Evolutionary conservation across 768 basidiomycete species (phyloP).

Genomic region (Panaeolus cyanescens): DNA sequence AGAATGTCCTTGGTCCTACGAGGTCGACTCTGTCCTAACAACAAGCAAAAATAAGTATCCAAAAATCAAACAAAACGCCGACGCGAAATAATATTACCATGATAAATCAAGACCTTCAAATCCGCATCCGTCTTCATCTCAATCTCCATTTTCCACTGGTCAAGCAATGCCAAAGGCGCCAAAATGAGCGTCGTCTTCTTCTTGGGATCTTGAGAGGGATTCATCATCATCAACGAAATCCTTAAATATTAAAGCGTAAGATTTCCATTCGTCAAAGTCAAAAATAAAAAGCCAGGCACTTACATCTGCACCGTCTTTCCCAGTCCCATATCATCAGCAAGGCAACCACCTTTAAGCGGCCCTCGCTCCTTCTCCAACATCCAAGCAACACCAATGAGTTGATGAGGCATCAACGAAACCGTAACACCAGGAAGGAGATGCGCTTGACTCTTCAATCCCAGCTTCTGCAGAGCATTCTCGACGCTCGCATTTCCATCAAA

Average conservation of each 20-base stretch:
- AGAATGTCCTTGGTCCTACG: conserved; percentile 45
- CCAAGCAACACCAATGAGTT: conserved; percentile 63
- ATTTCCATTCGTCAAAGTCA: not conserved
- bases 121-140: conserved; percentile 55
- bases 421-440: conserved; percentile 59
- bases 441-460: conserved; percentile 50
- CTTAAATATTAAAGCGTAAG: conserved; percentile 24
- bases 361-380: conserved; percentile 54
- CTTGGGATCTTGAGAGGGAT: conserved; percentile 47
- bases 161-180: conserved; percentile 64
- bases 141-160: conserved; percentile 67
- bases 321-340: conserved; percentile 62
- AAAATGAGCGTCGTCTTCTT: conserved; percentile 71
- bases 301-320: conserved; percentile 62
- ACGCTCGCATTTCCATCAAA: conserved; percentile 65
- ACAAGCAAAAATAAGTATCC: not conserved
- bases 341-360: conserved; percentile 44
- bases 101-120: conserved; percentile 60
- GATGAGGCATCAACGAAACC: conserved; percentile 68
- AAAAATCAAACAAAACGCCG: not conserved
- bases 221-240: conserved; percentile 62
- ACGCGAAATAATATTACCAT: conserved; percentile 38
- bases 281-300: conserved; percentile 4
- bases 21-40: conserved; percentile 47
- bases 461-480: conserved; percentile 52